A percentile compares a stretch with the other conserved stretches of the same genome.
Evolutionary conservation across 768 basidiomycete species (phyloP).

Genomic region (Psilocybe azurescens): DNA sequence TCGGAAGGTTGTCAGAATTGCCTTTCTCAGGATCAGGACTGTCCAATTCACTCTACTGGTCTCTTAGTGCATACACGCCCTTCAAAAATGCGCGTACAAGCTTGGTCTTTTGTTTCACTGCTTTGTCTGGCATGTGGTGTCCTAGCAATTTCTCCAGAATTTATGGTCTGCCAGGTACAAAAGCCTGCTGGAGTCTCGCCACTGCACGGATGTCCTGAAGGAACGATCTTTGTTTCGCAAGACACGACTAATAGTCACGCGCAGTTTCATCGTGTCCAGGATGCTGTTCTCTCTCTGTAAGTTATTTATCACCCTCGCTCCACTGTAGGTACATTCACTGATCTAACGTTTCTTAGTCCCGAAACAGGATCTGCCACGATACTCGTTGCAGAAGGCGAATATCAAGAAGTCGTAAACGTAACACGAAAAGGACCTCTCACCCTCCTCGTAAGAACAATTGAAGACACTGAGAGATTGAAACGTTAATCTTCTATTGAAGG

Average conservation of each 20-base stretch:
- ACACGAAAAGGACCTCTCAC: constrained; percentile 58
- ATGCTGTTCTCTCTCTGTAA: constrained; percentile 61
- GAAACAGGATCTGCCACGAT: constrained; percentile 46
- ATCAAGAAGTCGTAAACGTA: constrained; percentile 64
- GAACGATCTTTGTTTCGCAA: constrained; percentile 63
- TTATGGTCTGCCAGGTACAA: constrained; percentile 55
- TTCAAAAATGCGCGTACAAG: not conserved
- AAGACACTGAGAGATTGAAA: not conserved
- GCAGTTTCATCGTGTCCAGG: constrained; percentile 54
- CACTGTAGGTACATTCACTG: not conserved
- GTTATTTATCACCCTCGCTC: constrained; percentile 18
- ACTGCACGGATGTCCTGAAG: constrained; percentile 56
- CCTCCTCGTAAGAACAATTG: constrained; percentile 46
- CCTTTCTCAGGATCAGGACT: not conserved
- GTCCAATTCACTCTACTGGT: not conserved
- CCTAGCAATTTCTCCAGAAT: constrained; percentile 49
- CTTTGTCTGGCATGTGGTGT: not conserved
- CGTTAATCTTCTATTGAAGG: constrained; percentile 34
- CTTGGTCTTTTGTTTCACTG: not conserved
- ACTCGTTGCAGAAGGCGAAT: constrained; percentile 62
- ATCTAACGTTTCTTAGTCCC: constrained; percentile 37
- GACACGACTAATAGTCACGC: constrained; percentile 47
- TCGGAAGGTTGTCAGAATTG: not conserved
- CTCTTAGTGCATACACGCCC: not conserved
- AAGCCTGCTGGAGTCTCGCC: constrained; percentile 48